Conservation (phyloP, 2,329 filamentous ascomycete species). For the Penicillium sp. region DNA sequence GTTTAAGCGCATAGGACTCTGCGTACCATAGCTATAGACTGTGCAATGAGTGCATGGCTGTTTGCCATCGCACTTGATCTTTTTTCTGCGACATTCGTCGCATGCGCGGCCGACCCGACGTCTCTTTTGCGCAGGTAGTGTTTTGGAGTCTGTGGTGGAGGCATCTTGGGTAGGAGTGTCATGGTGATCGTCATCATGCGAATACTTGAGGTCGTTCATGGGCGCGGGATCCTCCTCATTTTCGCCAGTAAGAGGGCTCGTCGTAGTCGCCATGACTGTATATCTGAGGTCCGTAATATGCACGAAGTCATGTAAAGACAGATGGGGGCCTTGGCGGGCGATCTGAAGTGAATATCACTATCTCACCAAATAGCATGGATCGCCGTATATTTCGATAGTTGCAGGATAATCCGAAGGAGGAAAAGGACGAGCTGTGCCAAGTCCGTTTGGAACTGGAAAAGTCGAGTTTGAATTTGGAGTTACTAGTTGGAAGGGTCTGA, state of each 20-base stretch:
- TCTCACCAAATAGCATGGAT: constrained; percentile 7
- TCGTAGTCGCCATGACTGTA: constrained; percentile 26
- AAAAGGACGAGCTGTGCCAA: neutral
- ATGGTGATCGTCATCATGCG: constrained; percentile 17
- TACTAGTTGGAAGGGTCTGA: neutral
- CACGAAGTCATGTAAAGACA: constrained; percentile 23
- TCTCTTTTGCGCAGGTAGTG: constrained; percentile 67
- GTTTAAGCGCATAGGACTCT: neutral
- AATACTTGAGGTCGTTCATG: constrained; percentile 14
- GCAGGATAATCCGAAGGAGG: neutral
- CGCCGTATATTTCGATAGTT: constrained; percentile 12
- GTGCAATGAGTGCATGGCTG: constrained; percentile 93
- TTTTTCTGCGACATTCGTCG: constrained; percentile 79
- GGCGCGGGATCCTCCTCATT: constrained; percentile 28
- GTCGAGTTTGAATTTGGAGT: neutral
- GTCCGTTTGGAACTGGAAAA: neutral
- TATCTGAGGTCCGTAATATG: constrained; percentile 7
- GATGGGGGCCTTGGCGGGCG: constrained; percentile 16
- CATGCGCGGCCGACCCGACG: constrained; percentile 76
- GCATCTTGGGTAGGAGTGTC: constrained; percentile 18
- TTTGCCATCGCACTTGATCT: constrained; percentile 84
- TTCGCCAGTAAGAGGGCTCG: constrained; percentile 25
- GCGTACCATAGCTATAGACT: constrained; percentile 93
- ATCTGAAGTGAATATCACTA: constrained; percentile 8
- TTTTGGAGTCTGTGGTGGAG: constrained; percentile 24